Base-by-base conservation (phyloP, 352 stramenopile species). In the Phytopythium cucurbitacearum region DNA sequence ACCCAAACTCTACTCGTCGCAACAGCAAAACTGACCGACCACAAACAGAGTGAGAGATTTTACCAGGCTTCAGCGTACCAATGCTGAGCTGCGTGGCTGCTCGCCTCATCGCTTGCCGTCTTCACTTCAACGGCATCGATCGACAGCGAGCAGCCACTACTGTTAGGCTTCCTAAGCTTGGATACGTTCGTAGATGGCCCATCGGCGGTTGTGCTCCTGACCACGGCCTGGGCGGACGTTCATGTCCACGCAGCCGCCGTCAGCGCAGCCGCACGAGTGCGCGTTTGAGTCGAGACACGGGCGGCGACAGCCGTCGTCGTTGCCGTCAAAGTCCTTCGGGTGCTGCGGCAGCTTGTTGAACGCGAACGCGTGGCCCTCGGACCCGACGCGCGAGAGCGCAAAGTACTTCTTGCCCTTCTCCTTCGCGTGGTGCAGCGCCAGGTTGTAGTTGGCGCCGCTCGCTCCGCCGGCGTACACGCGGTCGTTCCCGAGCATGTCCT, bases 141-240 rank as follows among this genome's bases (percentile, higher is more conserved):
- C 21, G 21, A 28, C 21, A 28, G 21, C 21, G 21, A 28, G 21
- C 21, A 28, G 21, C 21, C 21, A 28, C 21, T 28, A 28, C 21
- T 28, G 21, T 28, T 28, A 28, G 21, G 21, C 21, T 28, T 28
- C 21, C 21, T 28, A 28, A 28, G 74, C 71, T 28, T 28, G 47
- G 34, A 52, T 52, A 47, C 83, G 83, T 62, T 94, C 83, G 72
- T 95, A 96, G 60, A 96, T 75, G 53, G 85, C 85, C 87, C 87
- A 96, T 49, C 87, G 85, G 51, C 87, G 87, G 71, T 94, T 95
- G 72, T 94, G 85, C 64, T 95, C 82, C 63, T 96, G 81, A 45
- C 82, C 84, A 60, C 84, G 64, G 43, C 83, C 84, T 5, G 73
- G 73, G 28, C n/a, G 39, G 41, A 91, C 74, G 39, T 75, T 73